Percentiles rank a stretch among this genome's conserved stretches.
Evolutionary conservation across 805 yeast species (phyloP).

Genomic region (Scheffersomyces coipomensis): DNA sequence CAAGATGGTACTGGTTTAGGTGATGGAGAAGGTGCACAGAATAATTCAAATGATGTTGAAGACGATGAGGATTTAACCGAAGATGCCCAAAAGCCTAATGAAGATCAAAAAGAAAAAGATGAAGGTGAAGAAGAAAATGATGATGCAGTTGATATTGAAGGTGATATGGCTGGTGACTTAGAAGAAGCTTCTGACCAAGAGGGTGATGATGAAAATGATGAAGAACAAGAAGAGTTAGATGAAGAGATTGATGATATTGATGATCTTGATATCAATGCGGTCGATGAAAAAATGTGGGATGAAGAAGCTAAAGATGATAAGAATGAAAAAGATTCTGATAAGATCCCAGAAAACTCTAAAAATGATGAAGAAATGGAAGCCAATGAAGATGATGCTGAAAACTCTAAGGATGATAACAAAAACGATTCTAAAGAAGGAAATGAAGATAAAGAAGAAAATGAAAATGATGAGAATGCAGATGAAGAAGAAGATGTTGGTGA

Average conservation of each 20-base stretch:
- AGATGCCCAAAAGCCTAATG: constrained; percentile 71
- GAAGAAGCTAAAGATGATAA: constrained; percentile 77
- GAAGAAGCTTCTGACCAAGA: constrained; percentile 78
- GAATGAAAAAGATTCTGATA: constrained; percentile 81
- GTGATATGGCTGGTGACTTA: constrained; percentile 93
- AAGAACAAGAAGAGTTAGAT: constrained; percentile 60
- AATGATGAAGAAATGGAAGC: constrained; percentile 51
- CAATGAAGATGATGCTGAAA: constrained; percentile 34
- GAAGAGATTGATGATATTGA: constrained; percentile 88
- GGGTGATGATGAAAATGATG: constrained; percentile 53
- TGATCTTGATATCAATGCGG: constrained; percentile 89
- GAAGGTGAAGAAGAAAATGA: constrained; percentile 71
- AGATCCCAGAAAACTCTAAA: constrained; percentile 56
- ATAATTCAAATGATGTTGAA: constrained; percentile 79
- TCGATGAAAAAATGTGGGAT: constrained; percentile 98
- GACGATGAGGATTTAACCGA: constrained; percentile 90
- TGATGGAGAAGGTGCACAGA: constrained; percentile 85
- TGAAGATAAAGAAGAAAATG: constrained; percentile 45
- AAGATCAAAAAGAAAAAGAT: constrained; percentile 62
- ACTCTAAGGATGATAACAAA: constrained; percentile 31
- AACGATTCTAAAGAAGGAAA: constrained; percentile 32
- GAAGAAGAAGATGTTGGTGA: constrained; percentile 77
- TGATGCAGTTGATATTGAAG: constrained; percentile 91
- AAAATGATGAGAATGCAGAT: constrained; percentile 50
- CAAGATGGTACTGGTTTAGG: constrained; percentile 92